These are phyloP conservation scores for Ascochyta lentis DNA, from an alignment of 2,329 filamentous ascomycete species.

Conservation along the genomic window DNA sequence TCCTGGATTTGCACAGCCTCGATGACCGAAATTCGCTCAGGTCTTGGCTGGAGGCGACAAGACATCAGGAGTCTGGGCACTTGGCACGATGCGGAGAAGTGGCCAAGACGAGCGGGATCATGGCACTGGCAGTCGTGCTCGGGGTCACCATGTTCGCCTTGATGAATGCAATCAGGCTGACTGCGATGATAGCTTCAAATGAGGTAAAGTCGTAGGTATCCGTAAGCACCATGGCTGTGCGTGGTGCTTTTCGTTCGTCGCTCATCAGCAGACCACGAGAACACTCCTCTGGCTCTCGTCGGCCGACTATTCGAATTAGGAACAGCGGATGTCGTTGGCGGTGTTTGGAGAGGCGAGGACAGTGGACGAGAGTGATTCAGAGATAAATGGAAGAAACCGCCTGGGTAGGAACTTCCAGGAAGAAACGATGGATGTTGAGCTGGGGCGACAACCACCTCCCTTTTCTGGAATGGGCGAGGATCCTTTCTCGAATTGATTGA, in stretches of 20 bases:
- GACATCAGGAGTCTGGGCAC: conserved; percentile 11
- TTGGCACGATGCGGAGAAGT: conserved; percentile 18
- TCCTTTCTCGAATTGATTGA: conserved; percentile 3
- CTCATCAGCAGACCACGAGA: not conserved
- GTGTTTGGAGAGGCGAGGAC: not conserved
- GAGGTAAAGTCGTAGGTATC: not conserved
- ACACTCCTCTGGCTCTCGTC: not conserved
- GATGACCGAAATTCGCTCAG: conserved; percentile 14
- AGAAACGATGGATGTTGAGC: not conserved
- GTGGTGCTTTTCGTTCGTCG: not conserved
- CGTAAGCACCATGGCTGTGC: conserved; percentile 4
- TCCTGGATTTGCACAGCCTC: conserved; percentile 20
- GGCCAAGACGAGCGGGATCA: conserved; percentile 21
- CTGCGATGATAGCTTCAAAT: not conserved
- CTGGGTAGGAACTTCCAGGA: not conserved
- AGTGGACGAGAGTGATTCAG: not conserved
- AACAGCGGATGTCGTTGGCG: conserved; percentile 1
- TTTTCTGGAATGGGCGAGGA: conserved; percentile 9
- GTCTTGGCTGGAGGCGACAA: conserved; percentile 11
- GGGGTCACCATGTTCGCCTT: conserved; percentile 5
- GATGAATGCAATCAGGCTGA: not conserved
- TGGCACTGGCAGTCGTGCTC: conserved; percentile 12
- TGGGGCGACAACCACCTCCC: conserved; percentile 9
- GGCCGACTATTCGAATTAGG: not conserved
- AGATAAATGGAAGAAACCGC: not conserved